Evolutionary conservation across 805 yeast species (phyloP).

Genomic region (Pichia cabralensis): DNA sequence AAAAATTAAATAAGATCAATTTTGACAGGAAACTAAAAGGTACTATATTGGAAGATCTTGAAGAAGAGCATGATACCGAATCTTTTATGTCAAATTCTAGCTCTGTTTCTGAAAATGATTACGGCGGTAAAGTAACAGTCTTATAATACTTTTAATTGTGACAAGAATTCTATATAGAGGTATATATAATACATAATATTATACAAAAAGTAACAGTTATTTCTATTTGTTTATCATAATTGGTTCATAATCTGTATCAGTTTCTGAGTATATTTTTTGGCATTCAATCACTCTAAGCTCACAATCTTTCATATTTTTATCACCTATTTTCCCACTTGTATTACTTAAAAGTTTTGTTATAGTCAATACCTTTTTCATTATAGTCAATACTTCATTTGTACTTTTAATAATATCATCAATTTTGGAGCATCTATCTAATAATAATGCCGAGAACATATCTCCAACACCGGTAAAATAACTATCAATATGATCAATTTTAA

Average conservation of each 20-base stretch:
- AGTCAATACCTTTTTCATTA: constrained; percentile 42
- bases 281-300: constrained; percentile 65
- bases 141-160: too few relatives aligned
- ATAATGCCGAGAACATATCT: constrained; percentile 74
- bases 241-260: constrained; percentile 5
- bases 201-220: too few relatives aligned
- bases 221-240: too few relatives aligned
- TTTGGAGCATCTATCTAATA: constrained; percentile 50
- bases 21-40: constrained; percentile 3
- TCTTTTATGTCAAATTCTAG: background rate
- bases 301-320: constrained; percentile 55
- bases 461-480: constrained; percentile 95
- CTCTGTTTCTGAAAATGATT: constrained; percentile 12
- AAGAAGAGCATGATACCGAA: constrained; percentile 8
- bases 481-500: constrained; percentile 51
- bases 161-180: too few relatives aligned
- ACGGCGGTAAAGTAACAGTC: constrained; percentile 17
- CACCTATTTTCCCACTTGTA: constrained; percentile 44
- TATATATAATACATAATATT: too few relatives aligned
- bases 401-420: constrained; percentile 22
- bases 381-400: constrained; percentile 45
- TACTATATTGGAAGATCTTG: constrained; percentile 8
- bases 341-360: constrained; percentile 33
- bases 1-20: constrained; percentile 6
- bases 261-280: constrained; percentile 26